Base-by-base conservation (phyloP, 1,284 basidiomycete species). In the Golubevia pallescens region DNA sequence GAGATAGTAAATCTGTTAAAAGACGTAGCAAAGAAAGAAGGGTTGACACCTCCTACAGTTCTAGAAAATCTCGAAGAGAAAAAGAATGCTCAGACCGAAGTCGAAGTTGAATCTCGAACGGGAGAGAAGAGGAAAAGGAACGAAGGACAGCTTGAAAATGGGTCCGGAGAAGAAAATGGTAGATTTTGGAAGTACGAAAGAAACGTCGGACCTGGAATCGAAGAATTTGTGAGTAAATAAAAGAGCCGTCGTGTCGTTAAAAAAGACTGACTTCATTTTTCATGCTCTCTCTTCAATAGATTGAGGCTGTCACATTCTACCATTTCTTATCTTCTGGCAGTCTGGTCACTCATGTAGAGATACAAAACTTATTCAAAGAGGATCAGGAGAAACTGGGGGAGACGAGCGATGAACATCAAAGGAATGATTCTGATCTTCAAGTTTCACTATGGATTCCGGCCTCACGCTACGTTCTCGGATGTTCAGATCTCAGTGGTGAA, bases 301-400 rank as follows among this genome's bases (percentile, higher is more conserved):
- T 97, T 72, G 96, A 99, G 85, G 95, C 92, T 0, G 87, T 95
- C 65, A 92, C 93, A 70, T 95, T 97, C 84, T 89, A 93, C 10
- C 90, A 96, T 86, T 98, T 93, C 82, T 89, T 98, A 38, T 90
- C 93, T 69, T 88, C 91, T 69, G 88, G 89, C 10, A 87, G 88
- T 1, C 87, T 97, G 62, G 90, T 97, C 68, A 89, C 91, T 0
- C 91, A 90, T 58, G 86, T 87, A 13, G 88, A 92, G 68, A 91
- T 94, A 2, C 93, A 94, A 79, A 75, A 34, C 8, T 59, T 66
- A 0, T 78, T 83, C 34, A 38, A 10, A 38, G 3, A 4, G 3
- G 34, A 38, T 38, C n/a, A n/a, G n/a, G n/a, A n/a, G n/a, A n/a
- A n/a, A n/a, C n/a, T n/a, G n/a, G n/a, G n/a, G n/a, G n/a, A n/a